These are phyloP conservation scores for Lecanoromycetidae sp. DNA, from an alignment of 2,329 filamentous ascomycete genomes.

Conservation along the genomic window DNA sequence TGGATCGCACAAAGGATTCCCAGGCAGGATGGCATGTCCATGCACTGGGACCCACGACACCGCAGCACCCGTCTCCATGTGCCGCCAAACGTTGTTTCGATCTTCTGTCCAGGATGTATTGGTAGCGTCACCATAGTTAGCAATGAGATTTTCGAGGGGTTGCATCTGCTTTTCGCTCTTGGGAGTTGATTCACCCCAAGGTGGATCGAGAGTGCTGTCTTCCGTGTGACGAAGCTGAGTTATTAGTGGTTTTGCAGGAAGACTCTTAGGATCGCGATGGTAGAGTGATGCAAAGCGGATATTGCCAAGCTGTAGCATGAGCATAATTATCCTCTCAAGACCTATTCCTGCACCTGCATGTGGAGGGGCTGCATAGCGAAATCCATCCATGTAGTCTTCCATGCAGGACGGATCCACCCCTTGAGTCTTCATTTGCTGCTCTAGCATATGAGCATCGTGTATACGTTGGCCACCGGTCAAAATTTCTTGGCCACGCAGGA, in stretches of 20 bases:
- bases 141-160: slow-evolving; percentile 73
- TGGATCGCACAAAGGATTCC: slow-evolving; percentile 72
- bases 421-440: slow-evolving; percentile 60
- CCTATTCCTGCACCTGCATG: slow-evolving; percentile 86
- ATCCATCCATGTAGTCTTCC: slow-evolving; percentile 81
- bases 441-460: slow-evolving; percentile 62
- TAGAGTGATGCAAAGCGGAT: slow-evolving; percentile 81
- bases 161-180: slow-evolving; percentile 46
- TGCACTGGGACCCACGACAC: slow-evolving; percentile 69
- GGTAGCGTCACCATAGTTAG: slow-evolving; percentile 88
- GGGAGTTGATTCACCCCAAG: slow-evolving; percentile 42
- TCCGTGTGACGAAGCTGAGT: slow-evolving; percentile 70
- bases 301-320: slow-evolving; percentile 75
- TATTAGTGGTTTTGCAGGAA: slow-evolving; percentile 53
- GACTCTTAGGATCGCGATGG: slow-evolving; percentile 75
- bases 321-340: slow-evolving; percentile 75
- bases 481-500: slow-evolving; percentile 85
- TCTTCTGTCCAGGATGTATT: slow-evolving; percentile 92
- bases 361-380: slow-evolving; percentile 77
- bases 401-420: slow-evolving; percentile 71
- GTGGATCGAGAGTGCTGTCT: slow-evolving; percentile 64
- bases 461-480: slow-evolving; percentile 89
- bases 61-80: slow-evolving; percentile 65
- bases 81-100: slow-evolving; percentile 77
- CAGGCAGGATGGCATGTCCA: slow-evolving; percentile 72